Base-by-base conservation (phyloP, 2,329 filamentous ascomycete species). In the Scytalidium sp. region DNA sequence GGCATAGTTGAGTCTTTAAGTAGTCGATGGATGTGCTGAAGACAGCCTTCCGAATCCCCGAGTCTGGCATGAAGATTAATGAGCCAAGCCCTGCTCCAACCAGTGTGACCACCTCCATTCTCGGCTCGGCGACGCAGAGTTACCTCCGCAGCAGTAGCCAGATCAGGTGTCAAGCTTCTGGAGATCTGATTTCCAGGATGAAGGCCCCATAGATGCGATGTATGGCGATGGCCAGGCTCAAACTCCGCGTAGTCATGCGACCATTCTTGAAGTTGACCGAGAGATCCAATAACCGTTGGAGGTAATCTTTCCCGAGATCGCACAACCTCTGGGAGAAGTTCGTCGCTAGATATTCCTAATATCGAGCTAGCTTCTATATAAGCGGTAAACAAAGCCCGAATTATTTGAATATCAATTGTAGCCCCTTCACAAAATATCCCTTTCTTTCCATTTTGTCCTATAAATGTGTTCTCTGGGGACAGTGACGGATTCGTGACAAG, bases 1-100 rank as follows among this genome's bases (percentile, higher is more conserved):
- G 69, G 65, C 17, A 75, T 56, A 0, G 73, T 75, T 3, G 71
- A 72, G 3, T 68, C 60, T 11, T 59, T 60, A 25, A 76, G 54
- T 6, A 75, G 57, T n/a, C 62, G 59, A 17, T 70, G 59, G 20
- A 75, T 55, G 50, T 75, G 68, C 23, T 63, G 56, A 32, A 65
- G 56, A 47, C 67, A 68, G 32, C 69, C 64, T 32, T 68, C 64
- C 3, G 58, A 57, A 49, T 73, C 68, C 10, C 68, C 63, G n/a
- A 75, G 56, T 9, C 74, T 64, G 21, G 73, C 72, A 49, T 70
- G 70, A 46, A 75, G 58, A 40, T 71, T 73, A 41, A 74, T 67
- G 0, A 72, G 62, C 74, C 74, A 76, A 19, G 72, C 73, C 19
- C 73, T 67, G 23, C 71, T 73, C 74, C 74, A 78, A 2, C 74